Evolutionary conservation across 2,329 filamentous ascomycete species (phyloP).

Genomic region (Metarhizium sp.): DNA sequence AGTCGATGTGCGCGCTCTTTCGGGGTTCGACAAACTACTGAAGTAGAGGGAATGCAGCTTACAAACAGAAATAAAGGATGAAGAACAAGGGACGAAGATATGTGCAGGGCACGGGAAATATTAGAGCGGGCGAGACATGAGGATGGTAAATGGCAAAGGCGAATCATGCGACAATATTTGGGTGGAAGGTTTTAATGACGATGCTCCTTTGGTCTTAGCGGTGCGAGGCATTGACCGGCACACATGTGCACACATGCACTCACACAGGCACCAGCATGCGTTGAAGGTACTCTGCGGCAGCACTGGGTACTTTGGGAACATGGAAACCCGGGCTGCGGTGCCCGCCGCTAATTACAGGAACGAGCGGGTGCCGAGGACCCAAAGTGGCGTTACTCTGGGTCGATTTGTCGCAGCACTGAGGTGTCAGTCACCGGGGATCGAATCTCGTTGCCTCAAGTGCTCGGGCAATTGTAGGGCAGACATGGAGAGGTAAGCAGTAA

Average conservation of each 20-base stretch:
- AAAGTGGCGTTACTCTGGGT: conserved; percentile 5
- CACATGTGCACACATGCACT: too few species aligned
- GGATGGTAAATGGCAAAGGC: neutral
- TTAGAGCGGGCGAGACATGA: neutral
- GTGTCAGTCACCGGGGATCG: too few species aligned
- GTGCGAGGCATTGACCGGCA: neutral
- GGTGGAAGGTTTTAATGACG: conserved; percentile 4
- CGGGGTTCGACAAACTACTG: neutral
- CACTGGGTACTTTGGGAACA: too few species aligned
- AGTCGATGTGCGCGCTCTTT: neutral
- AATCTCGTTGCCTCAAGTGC: too few species aligned
- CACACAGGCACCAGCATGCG: too few species aligned
- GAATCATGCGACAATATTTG: neutral
- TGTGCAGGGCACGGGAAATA: neutral
- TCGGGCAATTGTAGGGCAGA: too few species aligned
- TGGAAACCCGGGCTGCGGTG: too few species aligned
- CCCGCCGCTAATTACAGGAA: neutral
- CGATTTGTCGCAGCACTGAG: neutral
- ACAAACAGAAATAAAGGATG: neutral
- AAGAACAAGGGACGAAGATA: neutral
- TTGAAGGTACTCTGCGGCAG: too few species aligned
- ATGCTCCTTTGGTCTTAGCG: neutral
- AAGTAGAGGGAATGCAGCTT: neutral
- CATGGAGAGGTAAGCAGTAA: too few species aligned
- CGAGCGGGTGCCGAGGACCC: conserved; percentile 1